Conservation (phyloP, 2,329 filamentous ascomycete species). For the Diaporthe citri region DNA sequence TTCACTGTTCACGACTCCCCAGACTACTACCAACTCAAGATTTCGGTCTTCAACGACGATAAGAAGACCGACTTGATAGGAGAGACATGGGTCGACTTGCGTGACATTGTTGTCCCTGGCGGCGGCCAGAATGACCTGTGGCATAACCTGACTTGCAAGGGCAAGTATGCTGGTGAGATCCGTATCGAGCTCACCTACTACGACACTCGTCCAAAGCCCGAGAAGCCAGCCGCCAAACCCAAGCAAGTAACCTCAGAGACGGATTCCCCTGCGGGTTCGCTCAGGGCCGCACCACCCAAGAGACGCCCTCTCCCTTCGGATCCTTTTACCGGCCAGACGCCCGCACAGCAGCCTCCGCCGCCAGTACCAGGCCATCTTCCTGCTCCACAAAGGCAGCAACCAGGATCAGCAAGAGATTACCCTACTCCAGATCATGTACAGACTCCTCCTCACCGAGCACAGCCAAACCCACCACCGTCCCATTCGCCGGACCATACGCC, state of each 20-base stretch:
- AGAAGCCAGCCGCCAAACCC: constrained; percentile 73
- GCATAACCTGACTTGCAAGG: constrained; percentile 88
- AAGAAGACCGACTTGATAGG: constrained; percentile 98
- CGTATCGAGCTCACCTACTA: constrained; percentile 97
- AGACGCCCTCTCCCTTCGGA: constrained; percentile 86
- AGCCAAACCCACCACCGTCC: constrained; percentile 56
- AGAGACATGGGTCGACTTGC: constrained; percentile 89
- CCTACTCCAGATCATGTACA: constrained; percentile 58
- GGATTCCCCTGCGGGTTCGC: constrained; percentile 57
- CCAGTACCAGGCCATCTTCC: constrained; percentile 45
- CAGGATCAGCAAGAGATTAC: constrained; percentile 42
- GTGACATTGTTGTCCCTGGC: constrained; percentile 82
- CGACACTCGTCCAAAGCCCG: constrained; percentile 85
- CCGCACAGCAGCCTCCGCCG: constrained; percentile 54
- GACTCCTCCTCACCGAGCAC: constrained; percentile 58
- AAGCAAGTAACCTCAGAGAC: constrained; percentile 55
- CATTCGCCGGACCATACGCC: constrained; percentile 66
- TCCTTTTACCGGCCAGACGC: constrained; percentile 71
- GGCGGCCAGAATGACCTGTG: constrained; percentile 95
- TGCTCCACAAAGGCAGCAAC: constrained; percentile 40
- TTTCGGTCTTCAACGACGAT: constrained; percentile 98
- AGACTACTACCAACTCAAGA: constrained; percentile 95
- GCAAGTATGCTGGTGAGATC: constrained; percentile 96
- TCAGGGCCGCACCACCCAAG: constrained; percentile 74
- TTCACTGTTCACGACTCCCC: constrained; percentile 96